phyloP scores from a whole-genome alignment of 2,329 filamentous ascomycete genomes.

The Trichoderma gracile region DNA sequence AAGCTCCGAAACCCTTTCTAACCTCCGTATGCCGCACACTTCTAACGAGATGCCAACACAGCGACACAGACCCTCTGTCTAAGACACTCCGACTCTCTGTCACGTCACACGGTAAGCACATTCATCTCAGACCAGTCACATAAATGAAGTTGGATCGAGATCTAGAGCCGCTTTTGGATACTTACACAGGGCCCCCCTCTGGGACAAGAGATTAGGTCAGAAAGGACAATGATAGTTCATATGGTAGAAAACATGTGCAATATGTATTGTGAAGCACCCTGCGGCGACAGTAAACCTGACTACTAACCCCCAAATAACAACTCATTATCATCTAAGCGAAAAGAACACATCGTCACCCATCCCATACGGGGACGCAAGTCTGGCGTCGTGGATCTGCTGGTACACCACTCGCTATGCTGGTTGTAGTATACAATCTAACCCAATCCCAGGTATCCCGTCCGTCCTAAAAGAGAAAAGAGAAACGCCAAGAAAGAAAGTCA shows the following conservation, averaged over 20 bases:
- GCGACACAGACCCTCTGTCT: accelerated
- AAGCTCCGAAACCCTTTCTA: no score
- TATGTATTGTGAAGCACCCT: background rate
- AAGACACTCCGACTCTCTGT: background rate
- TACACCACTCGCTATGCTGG: slow-evolving; percentile 21
- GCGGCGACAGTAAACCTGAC: background rate
- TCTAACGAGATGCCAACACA: no score
- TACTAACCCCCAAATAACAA: slow-evolving; percentile 11
- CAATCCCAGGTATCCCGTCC: slow-evolving; percentile 6
- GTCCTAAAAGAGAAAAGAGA: slow-evolving; percentile 1
- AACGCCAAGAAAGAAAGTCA: slow-evolving; percentile 20
- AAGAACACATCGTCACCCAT: slow-evolving; percentile 5
- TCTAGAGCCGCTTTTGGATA: background rate
- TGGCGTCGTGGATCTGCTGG: slow-evolving; percentile 14
- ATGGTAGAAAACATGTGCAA: background rate
- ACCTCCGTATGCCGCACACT: no score
- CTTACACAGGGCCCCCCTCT: background rate
- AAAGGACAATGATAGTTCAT: no score
- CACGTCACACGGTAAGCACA: background rate
- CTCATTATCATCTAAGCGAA: slow-evolving; percentile 12
- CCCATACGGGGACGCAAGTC: slow-evolving; percentile 8
- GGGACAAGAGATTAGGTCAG: background rate
- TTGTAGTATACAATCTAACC: slow-evolving; percentile 19
- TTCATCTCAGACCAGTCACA: no score
- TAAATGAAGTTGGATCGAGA: background rate